Percentiles rank a stretch among this genome's conserved stretches.
Conservation (phyloP, 257 asterid species). For the Scutellaria barbata region DNA sequence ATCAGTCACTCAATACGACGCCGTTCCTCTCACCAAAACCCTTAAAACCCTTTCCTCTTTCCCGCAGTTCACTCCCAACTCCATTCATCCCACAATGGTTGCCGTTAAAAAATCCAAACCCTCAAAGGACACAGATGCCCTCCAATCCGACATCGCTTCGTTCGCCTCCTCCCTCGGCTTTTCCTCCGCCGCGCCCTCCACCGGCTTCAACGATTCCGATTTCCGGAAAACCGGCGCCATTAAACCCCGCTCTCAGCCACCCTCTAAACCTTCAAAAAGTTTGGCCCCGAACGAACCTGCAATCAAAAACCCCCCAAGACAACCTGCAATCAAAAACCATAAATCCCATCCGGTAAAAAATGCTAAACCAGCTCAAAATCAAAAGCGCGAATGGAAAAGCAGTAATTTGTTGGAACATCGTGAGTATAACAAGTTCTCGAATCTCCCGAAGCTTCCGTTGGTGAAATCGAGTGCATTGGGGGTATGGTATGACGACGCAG, state of each 20-base stretch:
- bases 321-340: constrained; percentile 18
- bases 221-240: constrained; percentile 73
- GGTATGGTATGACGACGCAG: constrained; percentile 71
- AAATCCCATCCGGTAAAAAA: constrained; percentile 26
- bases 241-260: constrained; percentile 35
- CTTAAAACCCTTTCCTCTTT: constrained; percentile 34
- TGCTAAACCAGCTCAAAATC: constrained; percentile 33
- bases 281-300: not conserved
- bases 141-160: constrained; percentile 73
- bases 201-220: constrained; percentile 88
- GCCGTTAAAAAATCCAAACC: constrained; percentile 45
- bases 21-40: constrained; percentile 34
- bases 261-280: constrained; percentile 6
- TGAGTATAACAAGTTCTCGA: constrained; percentile 49
- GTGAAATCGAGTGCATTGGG: constrained; percentile 60
- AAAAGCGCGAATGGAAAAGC: constrained; percentile 22
- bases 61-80: constrained; percentile 3
- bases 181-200: constrained; percentile 51
- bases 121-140: constrained; percentile 45
- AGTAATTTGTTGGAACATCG: constrained; percentile 34
- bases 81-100: constrained; percentile 39
- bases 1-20: constrained; percentile 1
- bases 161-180: constrained; percentile 91
- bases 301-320: not conserved
- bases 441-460: constrained; percentile 76